Conservation (phyloP, 2,329 filamentous ascomycete genomes). For the Gnomoniopsis smithogilvyi region DNA sequence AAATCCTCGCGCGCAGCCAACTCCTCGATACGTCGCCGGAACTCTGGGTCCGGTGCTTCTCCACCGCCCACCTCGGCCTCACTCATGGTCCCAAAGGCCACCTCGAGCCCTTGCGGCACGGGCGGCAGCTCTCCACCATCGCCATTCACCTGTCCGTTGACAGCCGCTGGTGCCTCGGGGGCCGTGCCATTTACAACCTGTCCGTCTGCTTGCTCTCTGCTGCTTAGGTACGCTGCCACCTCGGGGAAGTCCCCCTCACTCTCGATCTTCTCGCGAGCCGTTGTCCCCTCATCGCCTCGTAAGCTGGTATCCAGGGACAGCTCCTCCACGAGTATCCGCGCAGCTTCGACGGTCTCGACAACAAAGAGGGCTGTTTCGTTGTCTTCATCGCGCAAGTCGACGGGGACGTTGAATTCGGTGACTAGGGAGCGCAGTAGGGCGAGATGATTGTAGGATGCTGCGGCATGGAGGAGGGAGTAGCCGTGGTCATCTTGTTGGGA, state of each 20-base stretch:
- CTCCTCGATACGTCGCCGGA: constrained; percentile 83
- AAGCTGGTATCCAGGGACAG: constrained; percentile 65
- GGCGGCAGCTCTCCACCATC: constrained; percentile 51
- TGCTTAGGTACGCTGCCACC: constrained; percentile 67
- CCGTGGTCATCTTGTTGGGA: constrained; percentile 82
- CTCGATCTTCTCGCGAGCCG: constrained; percentile 76
- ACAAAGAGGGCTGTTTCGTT: constrained; percentile 93
- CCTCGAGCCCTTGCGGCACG: constrained; percentile 70
- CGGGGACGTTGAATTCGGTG: constrained; percentile 70
- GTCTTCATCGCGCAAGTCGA: constrained; percentile 85
- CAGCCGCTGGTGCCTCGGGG: constrained; percentile 24
- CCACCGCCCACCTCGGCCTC: constrained; percentile 57
- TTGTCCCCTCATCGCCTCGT: constrained; percentile 71
- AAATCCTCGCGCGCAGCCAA: constrained; percentile 82
- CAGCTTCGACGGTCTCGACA: constrained; percentile 77
- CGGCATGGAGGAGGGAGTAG: constrained; percentile 91
- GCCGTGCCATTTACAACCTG: not conserved
- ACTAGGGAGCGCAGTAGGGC: constrained; percentile 75
- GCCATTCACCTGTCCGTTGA: constrained; percentile 27
- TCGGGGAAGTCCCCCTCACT: constrained; percentile 75
- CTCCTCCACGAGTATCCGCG: constrained; percentile 78
- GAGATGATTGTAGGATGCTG: constrained; percentile 86
- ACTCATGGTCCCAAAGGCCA: constrained; percentile 74
- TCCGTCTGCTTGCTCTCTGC: constrained; percentile 27
- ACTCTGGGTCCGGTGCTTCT: constrained; percentile 66